Evolutionary conservation across 2,329 filamentous ascomycete species (phyloP).

Genomic region (Ambrosiella cleistominuta): DNA sequence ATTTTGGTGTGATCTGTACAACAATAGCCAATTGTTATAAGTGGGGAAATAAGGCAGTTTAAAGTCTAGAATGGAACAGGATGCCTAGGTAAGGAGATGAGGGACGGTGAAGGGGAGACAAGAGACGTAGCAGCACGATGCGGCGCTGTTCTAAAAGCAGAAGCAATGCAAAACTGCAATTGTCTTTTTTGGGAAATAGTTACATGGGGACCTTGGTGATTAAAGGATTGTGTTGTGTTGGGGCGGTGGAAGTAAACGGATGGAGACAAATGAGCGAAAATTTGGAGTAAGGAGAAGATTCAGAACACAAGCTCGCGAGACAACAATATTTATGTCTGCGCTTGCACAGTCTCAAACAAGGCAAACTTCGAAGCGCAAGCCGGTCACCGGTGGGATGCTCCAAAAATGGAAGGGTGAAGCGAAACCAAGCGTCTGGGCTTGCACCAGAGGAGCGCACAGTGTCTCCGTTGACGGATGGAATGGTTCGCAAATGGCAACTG

Average conservation of each 20-base stretch:
- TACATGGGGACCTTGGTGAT: neutral
- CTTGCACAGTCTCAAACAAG: slow-evolving; percentile 4
- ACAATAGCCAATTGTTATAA: neutral
- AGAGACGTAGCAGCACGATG: neutral
- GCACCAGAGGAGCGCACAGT: neutral
- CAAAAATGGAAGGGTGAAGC: slow-evolving; percentile 3
- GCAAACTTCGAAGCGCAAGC: neutral
- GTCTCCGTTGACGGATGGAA: neutral
- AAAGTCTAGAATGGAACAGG: neutral
- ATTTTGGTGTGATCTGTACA: neutral
- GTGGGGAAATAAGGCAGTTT: neutral
- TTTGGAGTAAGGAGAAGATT: neutral
- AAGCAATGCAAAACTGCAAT: neutral
- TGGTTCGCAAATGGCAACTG: neutral
- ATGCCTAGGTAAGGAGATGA: neutral
- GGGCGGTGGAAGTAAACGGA: neutral
- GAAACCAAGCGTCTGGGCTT: neutral
- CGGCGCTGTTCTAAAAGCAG: neutral
- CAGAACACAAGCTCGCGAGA: neutral
- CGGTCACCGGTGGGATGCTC: neutral
- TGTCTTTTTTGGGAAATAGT: neutral
- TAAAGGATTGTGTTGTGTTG: neutral
- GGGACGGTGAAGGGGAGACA: neutral
- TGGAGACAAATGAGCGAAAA: neutral
- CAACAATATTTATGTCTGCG: slow-evolving; percentile 8